Base-by-base conservation (phyloP, 169 alveolate genomes). In the Plasmodium yoelii region DNA sequence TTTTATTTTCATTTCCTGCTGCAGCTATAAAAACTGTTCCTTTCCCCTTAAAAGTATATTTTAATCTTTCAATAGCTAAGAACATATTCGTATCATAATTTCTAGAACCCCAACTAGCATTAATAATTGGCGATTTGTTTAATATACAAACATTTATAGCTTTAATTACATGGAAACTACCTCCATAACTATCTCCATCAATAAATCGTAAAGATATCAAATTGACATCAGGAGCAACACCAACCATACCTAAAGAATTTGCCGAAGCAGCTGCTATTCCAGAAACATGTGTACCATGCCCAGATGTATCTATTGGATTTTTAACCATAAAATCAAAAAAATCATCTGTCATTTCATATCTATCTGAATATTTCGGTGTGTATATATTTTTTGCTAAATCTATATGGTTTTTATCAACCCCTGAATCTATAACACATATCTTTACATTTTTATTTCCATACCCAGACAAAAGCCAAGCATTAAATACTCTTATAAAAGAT, bases 251-350 rank as follows among this genome's bases (percentile, higher is more conserved):
- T 26, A 82, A 69, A 44, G 28, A 84, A 15, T 70, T 71, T 15
- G 67, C 86, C 51, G 22, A 55, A 5, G 87, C 95, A 3, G 93
- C 95, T 4, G 73, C 69, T n/a, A 91, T 88, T 6, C 97, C 97
- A 4, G 97, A 94, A 46, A 91, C 87, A 67, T 92, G 95, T 2
- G 98, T 95, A 39, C 98, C 98, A 68, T 95, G 97, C 1, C 98
- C 98, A 55, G 94, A 89, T 49, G 87, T 61, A 64, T 95, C 98
- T 19, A 72, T 26, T 39, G 96, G 96, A 44, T 88, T 91, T 28
- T 61, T 51, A 15, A 82, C 90, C 90, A 82, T 82, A 68, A 65
- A 68, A 47, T 82, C 72, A 28, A 57, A 82, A 56, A 82, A 82
- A 4, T 44, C 90, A 24, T 56, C 51, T 10, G 90, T 67, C 84